Conservation (phyloP, 1,139 yeast species). For the Kurtzmaniella quercitrusa region DNA sequence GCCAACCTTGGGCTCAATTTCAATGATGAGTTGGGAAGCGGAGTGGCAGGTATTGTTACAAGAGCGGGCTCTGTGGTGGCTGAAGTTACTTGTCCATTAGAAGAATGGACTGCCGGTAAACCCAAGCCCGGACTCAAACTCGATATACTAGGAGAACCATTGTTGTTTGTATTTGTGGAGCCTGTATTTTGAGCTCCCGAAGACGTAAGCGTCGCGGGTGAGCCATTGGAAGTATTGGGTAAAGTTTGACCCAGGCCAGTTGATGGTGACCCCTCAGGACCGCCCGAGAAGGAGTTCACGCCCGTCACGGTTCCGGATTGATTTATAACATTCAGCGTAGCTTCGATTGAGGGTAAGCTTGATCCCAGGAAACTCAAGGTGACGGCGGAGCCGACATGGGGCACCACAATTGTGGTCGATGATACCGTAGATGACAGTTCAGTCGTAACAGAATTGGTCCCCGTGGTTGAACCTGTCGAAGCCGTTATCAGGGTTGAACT, state of each 20-base stretch:
- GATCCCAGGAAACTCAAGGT: background rate
- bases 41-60: background rate
- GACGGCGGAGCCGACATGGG: background rate
- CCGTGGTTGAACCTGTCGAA: too few species aligned
- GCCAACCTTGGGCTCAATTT: background rate
- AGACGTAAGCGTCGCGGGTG: too few species aligned
- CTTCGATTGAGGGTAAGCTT: background rate
- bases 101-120: background rate
- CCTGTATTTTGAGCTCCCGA: too few species aligned
- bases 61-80: background rate
- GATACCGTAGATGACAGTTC: background rate
- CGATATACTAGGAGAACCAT: too few species aligned
- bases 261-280: too few species aligned
- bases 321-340: too few species aligned
- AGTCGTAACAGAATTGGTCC: background rate
- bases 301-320: too few species aligned
- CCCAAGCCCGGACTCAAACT: too few species aligned
- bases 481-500: background rate
- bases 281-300: too few species aligned
- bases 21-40: background rate
- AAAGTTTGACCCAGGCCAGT: too few species aligned
- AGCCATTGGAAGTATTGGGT: too few species aligned
- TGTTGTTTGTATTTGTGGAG: too few species aligned
- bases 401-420: background rate
- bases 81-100: background rate